Percentiles rank a stretch among this genome's conserved stretches.
phyloP scores from a whole-genome alignment of 208 protist genomes.

The Crithidia brevicula region DNA sequence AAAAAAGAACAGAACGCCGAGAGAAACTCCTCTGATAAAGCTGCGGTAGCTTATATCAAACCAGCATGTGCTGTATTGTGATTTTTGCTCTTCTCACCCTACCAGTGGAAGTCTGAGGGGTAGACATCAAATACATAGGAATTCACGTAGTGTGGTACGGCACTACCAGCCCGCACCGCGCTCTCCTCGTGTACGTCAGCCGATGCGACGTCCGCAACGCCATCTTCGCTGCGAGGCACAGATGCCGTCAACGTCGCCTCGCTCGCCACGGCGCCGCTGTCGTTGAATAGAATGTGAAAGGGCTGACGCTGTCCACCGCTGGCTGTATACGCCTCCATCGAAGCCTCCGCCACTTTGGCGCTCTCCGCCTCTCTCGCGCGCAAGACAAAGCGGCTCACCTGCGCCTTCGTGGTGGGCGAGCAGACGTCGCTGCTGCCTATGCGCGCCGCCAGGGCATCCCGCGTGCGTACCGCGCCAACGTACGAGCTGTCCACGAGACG shows the following conservation, averaged over 20 bases:
- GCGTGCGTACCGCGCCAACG: constrained; percentile 53
- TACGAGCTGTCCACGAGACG: constrained; percentile 66
- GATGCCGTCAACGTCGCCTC: not conserved
- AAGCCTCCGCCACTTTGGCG: not conserved
- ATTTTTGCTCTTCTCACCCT: too few relatives aligned
- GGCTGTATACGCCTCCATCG: not conserved
- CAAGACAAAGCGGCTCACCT: constrained; percentile 7
- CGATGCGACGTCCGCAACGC: not conserved
- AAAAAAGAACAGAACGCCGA: not conserved
- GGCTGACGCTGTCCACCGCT: constrained; percentile 7
- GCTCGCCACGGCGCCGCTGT: not conserved
- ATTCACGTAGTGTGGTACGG: constrained; percentile 12
- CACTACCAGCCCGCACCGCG: not conserved
- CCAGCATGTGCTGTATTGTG: too few relatives aligned
- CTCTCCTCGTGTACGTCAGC: not conserved
- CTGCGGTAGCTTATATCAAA: too few relatives aligned
- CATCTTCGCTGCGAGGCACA: too few relatives aligned
- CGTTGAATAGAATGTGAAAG: constrained; percentile 22
- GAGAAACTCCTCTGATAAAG: too few relatives aligned
- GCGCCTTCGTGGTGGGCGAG: not conserved
- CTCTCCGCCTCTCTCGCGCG: constrained; percentile 12
- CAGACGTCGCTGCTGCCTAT: constrained; percentile 37
- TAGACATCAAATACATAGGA: constrained; percentile 15
- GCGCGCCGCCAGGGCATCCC: constrained; percentile 48
- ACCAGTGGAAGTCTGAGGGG: constrained; percentile 1